These are phyloP conservation scores for Halocafeteria seosinensis DNA, from an alignment of 108 stramenopile genomes.

Conservation along the genomic window DNA sequence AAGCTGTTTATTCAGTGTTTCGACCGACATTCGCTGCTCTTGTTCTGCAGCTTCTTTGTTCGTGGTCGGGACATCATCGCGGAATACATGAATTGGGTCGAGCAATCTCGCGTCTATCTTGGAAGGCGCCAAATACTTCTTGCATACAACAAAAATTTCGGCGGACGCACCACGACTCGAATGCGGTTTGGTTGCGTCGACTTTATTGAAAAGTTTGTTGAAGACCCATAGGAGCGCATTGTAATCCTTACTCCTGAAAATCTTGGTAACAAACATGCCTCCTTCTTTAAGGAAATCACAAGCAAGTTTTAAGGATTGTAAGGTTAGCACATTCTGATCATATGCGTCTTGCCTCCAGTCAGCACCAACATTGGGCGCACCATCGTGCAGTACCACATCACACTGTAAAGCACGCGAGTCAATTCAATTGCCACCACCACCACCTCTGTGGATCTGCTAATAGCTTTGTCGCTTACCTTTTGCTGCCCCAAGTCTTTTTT, in stretches of 20 bases:
- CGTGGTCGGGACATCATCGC: slow-evolving; percentile 6
- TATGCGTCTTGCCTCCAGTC: slow-evolving; percentile 87
- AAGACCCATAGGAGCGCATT: slow-evolving; percentile 81
- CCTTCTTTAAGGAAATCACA: slow-evolving; percentile 62
- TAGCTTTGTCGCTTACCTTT: too few relatives aligned
- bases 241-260: slow-evolving; percentile 90
- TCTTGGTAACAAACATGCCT: slow-evolving; percentile 86
- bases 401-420: too few relatives aligned
- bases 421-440: slow-evolving; percentile 21
- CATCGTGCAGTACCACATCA: slow-evolving; percentile 95
- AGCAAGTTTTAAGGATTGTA: slow-evolving; percentile 84
- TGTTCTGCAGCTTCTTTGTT: not conserved
- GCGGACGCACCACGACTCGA: slow-evolving; percentile 74
- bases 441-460: not conserved
- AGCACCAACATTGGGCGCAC: slow-evolving; percentile 98
- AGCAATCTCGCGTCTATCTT: slow-evolving; percentile 81
- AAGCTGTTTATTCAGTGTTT: slow-evolving; percentile 60
- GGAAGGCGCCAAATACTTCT: slow-evolving; percentile 56
- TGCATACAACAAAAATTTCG: slow-evolving; percentile 91
- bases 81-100: slow-evolving; percentile 91
- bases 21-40: not conserved
- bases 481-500: slow-evolving; percentile 45
- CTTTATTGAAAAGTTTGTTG: slow-evolving; percentile 71
- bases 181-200: slow-evolving; percentile 78
- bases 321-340: slow-evolving; percentile 82